Conservation (phyloP, 768 basidiomycete species). For the Amanita pallidorosea region DNA sequence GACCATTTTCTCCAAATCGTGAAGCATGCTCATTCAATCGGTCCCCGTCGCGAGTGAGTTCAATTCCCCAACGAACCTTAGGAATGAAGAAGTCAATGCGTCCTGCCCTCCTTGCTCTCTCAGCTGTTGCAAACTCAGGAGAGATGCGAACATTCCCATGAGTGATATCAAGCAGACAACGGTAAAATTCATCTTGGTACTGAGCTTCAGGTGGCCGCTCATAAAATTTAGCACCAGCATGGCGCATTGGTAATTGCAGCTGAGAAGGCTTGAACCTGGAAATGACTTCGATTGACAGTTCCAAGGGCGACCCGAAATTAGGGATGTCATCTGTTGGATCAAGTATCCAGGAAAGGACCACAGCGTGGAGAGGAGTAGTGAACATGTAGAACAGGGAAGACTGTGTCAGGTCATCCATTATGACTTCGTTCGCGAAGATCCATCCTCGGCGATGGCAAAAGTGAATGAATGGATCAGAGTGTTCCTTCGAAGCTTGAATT, state of each 20-base stretch:
- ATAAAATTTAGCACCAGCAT: background rate
- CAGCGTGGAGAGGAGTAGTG: background rate
- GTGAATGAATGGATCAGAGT: background rate
- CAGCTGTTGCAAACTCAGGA: slow-evolving; percentile 3
- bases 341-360: background rate
- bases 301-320: background rate
- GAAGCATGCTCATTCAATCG: too few species aligned
- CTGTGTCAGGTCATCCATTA: too few species aligned
- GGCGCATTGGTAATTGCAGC: background rate
- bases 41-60: background rate
- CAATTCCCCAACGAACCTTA: slow-evolving; percentile 4
- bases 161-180: background rate
- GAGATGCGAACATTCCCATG: slow-evolving; percentile 2
- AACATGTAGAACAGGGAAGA: background rate
- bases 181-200: slow-evolving; percentile 7
- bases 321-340: background rate
- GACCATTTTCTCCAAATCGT: background rate
- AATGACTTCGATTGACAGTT: background rate
- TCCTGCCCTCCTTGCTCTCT: background rate
- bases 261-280: background rate
- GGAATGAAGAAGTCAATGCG: slow-evolving; percentile 7
- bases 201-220: slow-evolving; percentile 4
- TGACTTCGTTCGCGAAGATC: background rate
- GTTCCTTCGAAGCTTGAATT: background rate
- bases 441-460: background rate